Conservation (phyloP, 306 rosid species). For the Medicago ruthenica region DNA sequence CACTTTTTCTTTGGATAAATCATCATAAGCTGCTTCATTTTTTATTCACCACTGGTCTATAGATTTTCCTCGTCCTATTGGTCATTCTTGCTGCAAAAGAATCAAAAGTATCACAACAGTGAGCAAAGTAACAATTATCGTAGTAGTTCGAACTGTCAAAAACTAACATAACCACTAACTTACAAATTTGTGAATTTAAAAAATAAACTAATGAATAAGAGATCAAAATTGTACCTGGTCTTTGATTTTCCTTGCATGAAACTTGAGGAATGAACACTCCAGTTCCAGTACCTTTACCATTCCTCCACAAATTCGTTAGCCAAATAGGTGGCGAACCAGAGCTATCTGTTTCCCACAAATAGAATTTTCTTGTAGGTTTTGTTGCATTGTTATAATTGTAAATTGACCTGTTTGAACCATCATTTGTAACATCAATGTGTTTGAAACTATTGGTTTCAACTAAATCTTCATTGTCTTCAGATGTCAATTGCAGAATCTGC, state of each 20-base stretch:
- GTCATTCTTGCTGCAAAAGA: conserved; percentile 50
- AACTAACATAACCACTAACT: neutral
- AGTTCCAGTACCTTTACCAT: conserved; percentile 75
- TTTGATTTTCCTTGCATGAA: conserved; percentile 44
- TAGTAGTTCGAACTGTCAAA: neutral
- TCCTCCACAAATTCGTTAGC: conserved; percentile 56
- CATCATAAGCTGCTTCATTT: conserved; percentile 38
- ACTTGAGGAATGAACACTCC: conserved; percentile 83
- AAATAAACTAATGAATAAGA: neutral
- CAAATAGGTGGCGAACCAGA: conserved; percentile 50
- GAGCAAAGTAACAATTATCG: neutral
- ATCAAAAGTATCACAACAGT: neutral
- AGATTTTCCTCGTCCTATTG: conserved; percentile 40
- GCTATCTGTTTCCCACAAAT: conserved; percentile 48
- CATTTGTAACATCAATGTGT: neutral
- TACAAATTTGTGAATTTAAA: neutral
- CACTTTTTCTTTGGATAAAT: neutral
- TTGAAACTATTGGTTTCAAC: conserved; percentile 38
- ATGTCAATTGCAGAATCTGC: conserved; percentile 67
- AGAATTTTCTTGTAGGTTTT: conserved; percentile 27
- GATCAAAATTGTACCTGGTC: conserved; percentile 43
- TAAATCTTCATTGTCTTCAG: conserved; percentile 57
- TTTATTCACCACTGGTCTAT: conserved; percentile 51
- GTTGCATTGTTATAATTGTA: neutral
- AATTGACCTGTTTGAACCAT: conserved; percentile 13